Evolutionary conservation across 2,329 filamentous ascomycete species (phyloP).

Genomic region (Phoma sp.): DNA sequence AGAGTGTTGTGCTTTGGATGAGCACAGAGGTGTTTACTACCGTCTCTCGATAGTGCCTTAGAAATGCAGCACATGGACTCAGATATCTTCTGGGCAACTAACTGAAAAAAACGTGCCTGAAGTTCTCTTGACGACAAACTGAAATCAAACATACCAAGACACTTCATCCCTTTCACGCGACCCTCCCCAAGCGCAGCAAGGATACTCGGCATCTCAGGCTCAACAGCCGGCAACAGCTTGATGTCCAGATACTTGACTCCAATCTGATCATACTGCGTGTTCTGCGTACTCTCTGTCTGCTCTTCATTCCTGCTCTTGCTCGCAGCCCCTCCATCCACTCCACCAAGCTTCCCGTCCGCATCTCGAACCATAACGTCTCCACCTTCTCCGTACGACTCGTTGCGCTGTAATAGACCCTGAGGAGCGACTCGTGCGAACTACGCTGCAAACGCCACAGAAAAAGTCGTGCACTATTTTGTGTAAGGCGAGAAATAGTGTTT

Average conservation of each 20-base stretch:
- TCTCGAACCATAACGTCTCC: neutral
- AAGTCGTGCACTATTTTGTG: neutral
- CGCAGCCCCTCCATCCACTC: neutral
- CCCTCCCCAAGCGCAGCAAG: slow-evolving; percentile 31
- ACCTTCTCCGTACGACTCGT: neutral
- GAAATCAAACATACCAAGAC: slow-evolving; percentile 31
- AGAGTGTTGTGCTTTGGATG: too few species aligned
- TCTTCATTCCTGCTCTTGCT: neutral
- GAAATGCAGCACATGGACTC: too few species aligned
- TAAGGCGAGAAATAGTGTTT: neutral
- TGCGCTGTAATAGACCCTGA: neutral
- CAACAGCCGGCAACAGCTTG: slow-evolving; percentile 28
- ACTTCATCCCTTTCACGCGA: slow-evolving; percentile 26
- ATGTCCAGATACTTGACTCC: slow-evolving; percentile 35
- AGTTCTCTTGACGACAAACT: too few species aligned
- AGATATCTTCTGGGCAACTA: too few species aligned
- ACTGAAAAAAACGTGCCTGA: too few species aligned
- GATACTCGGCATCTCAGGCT: slow-evolving; percentile 32
- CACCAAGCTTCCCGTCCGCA: neutral
- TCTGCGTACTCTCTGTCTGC: slow-evolving; percentile 24
- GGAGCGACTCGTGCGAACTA: neutral
- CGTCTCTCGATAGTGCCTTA: too few species aligned
- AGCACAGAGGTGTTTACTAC: too few species aligned
- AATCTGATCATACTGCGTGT: slow-evolving; percentile 40
- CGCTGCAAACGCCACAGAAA: neutral